These are phyloP conservation scores for Prunus kanzakura DNA, from an alignment of 306 rosid species.

Conservation along the genomic window DNA sequence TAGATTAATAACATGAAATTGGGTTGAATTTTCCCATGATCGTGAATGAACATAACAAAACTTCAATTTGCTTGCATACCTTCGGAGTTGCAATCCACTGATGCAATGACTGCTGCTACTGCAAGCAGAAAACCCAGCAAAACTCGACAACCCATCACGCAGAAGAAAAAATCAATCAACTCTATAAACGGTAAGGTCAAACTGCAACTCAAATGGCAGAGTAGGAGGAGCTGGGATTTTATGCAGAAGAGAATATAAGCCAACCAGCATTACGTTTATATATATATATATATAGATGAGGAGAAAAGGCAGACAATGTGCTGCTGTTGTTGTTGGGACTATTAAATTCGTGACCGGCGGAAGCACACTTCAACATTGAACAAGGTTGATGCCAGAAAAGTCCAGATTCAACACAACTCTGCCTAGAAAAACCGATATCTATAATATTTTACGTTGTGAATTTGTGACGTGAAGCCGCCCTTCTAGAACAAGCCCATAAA, in stretches of 20 bases:
- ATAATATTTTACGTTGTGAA: not conserved
- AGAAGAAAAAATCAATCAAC: not conserved
- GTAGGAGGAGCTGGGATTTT: not conserved
- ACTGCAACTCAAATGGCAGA: not conserved
- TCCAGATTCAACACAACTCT: not conserved
- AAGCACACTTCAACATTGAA: not conserved
- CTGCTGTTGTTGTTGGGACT: not conserved
- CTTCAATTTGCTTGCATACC: not conserved
- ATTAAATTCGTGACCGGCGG: not conserved
- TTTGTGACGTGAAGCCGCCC: not conserved
- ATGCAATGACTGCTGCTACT: conserved; percentile 14
- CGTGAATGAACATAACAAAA: not conserved
- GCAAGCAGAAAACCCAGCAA: conserved; percentile 10
- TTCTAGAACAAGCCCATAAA: not conserved
- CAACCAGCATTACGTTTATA: not conserved
- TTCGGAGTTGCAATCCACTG: conserved; percentile 23
- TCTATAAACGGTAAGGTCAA: not conserved
- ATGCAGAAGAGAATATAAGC: not conserved
- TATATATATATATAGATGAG: not conserved
- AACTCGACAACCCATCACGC: conserved; percentile 6
- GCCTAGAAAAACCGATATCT: too few species aligned
- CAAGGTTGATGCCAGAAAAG: not conserved
- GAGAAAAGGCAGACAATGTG: not conserved
- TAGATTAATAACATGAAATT: not conserved
- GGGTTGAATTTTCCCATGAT: not conserved